Evolutionary conservation across 306 rosid genomes (phyloP), one percentile per base, ranked within the genome.

Genomic region (Trifolium subterraneum): DNA sequence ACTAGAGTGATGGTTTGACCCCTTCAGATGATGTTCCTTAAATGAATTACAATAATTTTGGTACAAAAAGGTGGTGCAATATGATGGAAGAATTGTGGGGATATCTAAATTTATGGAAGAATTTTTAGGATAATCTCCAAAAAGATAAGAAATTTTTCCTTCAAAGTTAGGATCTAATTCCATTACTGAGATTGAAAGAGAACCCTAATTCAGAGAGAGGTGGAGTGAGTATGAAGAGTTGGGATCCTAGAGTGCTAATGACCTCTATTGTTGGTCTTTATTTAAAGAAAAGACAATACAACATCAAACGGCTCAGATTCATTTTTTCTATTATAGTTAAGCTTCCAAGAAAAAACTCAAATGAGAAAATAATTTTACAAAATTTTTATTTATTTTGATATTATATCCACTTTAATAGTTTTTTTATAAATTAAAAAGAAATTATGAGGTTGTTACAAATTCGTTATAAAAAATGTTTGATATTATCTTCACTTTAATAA

Each of bases 221-320:
- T n/a, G 4, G 33, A 29, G 6, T 29, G 33, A 29, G 33, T 29
- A 0, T 29, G 3, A 5, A 42, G 13, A 12, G 48, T 29, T 13
- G 5, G 12, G 20, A 10, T 59, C 65, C 2, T 4, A 31, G 12
- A 15, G 7, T 15, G 61, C 41, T 55, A 71, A 72, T 70, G 80
- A 84, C 9, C 52, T 70, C 62, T 62, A 31, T 68, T 16, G 2
- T 31, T n/a, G 38, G 35, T 42, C 31, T 19, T 74, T 22, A 77
- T 68, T 39, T 4, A 4, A 44, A 12, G 11, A 39, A 39, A 12
- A 1, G 2, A 44, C 4, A 3, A 42, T 42, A 61, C 14, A 61
- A 1, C 5, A 90, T 87, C 96, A 38, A 65, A 90, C 33, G 89
- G 84, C 25, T 60, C 4, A 56, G 15, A 19, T 77, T 86, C 10